Evolutionary conservation across 2,329 filamentous ascomycete genomes (phyloP).

Genomic region (Aureobasidium mangrovei): DNA sequence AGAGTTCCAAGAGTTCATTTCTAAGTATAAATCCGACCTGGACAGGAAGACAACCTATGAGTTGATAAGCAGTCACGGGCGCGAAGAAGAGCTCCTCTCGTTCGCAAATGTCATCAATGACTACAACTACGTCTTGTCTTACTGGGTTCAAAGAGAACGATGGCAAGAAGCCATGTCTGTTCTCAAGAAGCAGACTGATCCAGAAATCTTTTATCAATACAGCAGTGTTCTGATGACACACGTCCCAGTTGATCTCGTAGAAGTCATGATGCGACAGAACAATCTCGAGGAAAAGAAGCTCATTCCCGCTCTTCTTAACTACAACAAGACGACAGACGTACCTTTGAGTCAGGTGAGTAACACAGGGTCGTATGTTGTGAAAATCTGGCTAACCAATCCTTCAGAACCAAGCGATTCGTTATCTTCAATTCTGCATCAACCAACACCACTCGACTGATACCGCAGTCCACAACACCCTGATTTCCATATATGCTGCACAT

Average conservation of each 20-base stretch:
- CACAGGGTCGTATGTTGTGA: not conserved
- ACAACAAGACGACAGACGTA: conserved; percentile 67
- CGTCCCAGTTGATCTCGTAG: conserved; percentile 75
- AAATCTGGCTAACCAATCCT: not conserved
- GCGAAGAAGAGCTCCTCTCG: conserved; percentile 84
- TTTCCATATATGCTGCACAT: conserved; percentile 90
- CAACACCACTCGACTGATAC: conserved; percentile 70
- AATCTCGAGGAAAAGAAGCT: conserved; percentile 78
- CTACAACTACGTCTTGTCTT: conserved; percentile 88
- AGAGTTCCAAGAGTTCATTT: conserved; percentile 84
- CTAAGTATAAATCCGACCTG: conserved; percentile 74
- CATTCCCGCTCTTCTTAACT: conserved; percentile 88
- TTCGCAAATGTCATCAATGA: conserved; percentile 86
- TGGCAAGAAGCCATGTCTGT: conserved; percentile 83
- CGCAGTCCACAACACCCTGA: conserved; percentile 91
- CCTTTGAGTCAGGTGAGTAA: conserved; percentile 39
- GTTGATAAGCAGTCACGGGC: conserved; percentile 87
- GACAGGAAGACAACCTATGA: conserved; percentile 92
- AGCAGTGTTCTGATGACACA: conserved; percentile 95
- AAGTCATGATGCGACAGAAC: conserved; percentile 86
- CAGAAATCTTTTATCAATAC: conserved; percentile 92
- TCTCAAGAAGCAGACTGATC: conserved; percentile 84
- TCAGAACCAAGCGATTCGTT: conserved; percentile 82
- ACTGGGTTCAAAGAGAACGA: conserved; percentile 93
- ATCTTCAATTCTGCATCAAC: conserved; percentile 89